Base-by-base conservation (phyloP, 116 monocot species). In the Iris pallida region DNA sequence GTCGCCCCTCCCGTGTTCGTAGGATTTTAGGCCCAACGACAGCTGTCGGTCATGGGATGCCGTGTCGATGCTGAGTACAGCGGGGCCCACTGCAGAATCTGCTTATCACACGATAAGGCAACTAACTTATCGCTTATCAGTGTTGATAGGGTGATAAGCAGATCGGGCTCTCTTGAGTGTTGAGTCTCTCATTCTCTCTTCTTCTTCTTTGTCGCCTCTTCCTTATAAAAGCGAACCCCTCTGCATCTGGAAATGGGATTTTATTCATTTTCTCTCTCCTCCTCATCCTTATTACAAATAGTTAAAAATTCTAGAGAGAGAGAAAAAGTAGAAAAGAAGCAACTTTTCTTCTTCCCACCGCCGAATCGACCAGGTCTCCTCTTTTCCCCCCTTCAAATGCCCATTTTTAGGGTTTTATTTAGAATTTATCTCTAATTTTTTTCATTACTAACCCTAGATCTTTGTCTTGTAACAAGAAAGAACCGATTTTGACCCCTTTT, bases 221-320 rank as follows among this genome's bases (percentile, higher is more conserved):
- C n/a, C 53, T 53, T 66, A 14, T 52, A 66, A 41, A 53, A 14
- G 9, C 9, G 4, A 8, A 15, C 53, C 51, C 40, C 66, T 66
- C 66, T 66, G 66, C 66, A 16, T 66, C 66, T 52, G 53, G n/a
- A 53, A 49, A 4, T 51, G 53, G 41, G 41, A 52, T 53, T 66
- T 66, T 65, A 0, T 30, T 30, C 30, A 30, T 3, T 1, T 3
- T 1, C 30, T 30, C 30, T 30, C 30, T 30, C 30, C 3, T n/a
- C n/a, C 30, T 30, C 30, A 0, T 30, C 30, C 30, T 30, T 0
- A 30, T 18, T 48, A 47, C 48, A 20, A 20, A 20, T 65, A 13
- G 43, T 45, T 63, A 12, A 19, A 20, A 3, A 42, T 42, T 10
- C 46, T 16, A 65, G 48, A 65, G 40, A 57, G 57, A 57, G 62